Evolutionary conservation across 768 basidiomycete species (phyloP).

Genomic region (Termitomyces sp.): DNA sequence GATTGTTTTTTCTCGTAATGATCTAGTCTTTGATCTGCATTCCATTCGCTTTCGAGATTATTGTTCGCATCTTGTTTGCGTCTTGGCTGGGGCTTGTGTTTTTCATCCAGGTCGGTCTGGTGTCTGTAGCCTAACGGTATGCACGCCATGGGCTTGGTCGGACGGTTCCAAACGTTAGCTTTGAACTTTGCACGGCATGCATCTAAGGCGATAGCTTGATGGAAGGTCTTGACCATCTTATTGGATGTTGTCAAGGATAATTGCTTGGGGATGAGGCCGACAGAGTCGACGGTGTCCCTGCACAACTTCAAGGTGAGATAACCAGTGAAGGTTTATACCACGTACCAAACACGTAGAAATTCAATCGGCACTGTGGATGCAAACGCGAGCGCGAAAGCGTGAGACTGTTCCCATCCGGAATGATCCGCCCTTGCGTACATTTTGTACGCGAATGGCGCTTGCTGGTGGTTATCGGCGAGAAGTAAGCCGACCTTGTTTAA

Average conservation of each 20-base stretch:
- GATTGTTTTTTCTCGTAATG: constrained; percentile 20
- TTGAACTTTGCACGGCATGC: constrained; percentile 59
- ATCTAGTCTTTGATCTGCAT: constrained; percentile 20
- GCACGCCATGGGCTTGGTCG: constrained; percentile 22
- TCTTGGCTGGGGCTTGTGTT: background rate
- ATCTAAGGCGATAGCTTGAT: constrained; percentile 63
- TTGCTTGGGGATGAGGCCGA: constrained; percentile 46
- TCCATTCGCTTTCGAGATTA: background rate
- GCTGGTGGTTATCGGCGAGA: constrained; percentile 42
- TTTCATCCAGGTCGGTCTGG: background rate
- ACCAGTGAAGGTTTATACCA: background rate
- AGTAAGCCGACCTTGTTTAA: constrained; percentile 46
- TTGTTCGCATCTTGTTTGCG: background rate
- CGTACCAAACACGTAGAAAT: constrained; percentile 54
- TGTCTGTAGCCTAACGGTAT: background rate
- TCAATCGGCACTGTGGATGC: constrained; percentile 48
- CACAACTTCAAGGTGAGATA: background rate
- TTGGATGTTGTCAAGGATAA: constrained; percentile 57
- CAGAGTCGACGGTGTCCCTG: constrained; percentile 68
- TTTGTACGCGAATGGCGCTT: constrained; percentile 59
- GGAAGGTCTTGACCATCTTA: constrained; percentile 49
- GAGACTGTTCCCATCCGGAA: constrained; percentile 40
- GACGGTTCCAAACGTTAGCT: constrained; percentile 43
- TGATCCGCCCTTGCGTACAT: constrained; percentile 53
- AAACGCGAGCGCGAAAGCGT: constrained; percentile 52